Evolutionary conservation across 208 protist species (phyloP), one percentile per base, ranked within the genome.

Genomic region (Trypanosoma lewisi): DNA sequence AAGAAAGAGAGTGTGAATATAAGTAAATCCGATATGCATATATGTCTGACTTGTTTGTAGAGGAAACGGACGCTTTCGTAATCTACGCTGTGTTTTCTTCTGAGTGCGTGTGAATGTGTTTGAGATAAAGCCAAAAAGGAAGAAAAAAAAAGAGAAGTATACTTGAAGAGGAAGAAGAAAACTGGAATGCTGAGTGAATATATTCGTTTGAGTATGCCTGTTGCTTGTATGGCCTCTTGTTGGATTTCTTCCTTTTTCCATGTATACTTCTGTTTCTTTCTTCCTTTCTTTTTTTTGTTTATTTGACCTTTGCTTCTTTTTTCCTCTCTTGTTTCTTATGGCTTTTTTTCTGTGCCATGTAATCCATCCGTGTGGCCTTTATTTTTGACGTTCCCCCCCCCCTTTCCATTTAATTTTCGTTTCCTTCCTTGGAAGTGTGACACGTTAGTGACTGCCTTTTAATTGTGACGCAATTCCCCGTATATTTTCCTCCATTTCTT

Each of bases 221-320:
- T 50, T 49, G 25, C 3, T 62, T 34, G n/a, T 62, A 21, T 17
- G 45, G n/a, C 12, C 49, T 62, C 11, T n/a, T n/a, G n/a, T n/a
- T 45, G 8, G 4, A 27, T 62, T 62, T 62, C 16, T 62, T 36
- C 47, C 47, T 30, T 37, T 31, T 16, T 44, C 8, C 19, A 17
- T 14, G 6, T 31, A 27, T 53, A 31, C 42, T 54, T 41, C 34
- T 36, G 6, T 48, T 21, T 50, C 7, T 28, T 50, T 28, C 9
- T 50, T 50, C 45, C n/a, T 48, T 48, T 48, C n/a, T 48, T 48
- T 48, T 48, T 48, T 48, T 48, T 48, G 6, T 48, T n/a, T 48
- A 21, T n/a, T 48, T 48, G 6, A n/a, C 6, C 42, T 48, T 48
- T 6, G 6, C 11, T 21, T 48, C 9, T 39, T 11, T 39, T 39